These are phyloP conservation scores for Colletotrichum abscissum DNA, from an alignment of 2,329 filamentous ascomycete species.

Conservation along the genomic window DNA sequence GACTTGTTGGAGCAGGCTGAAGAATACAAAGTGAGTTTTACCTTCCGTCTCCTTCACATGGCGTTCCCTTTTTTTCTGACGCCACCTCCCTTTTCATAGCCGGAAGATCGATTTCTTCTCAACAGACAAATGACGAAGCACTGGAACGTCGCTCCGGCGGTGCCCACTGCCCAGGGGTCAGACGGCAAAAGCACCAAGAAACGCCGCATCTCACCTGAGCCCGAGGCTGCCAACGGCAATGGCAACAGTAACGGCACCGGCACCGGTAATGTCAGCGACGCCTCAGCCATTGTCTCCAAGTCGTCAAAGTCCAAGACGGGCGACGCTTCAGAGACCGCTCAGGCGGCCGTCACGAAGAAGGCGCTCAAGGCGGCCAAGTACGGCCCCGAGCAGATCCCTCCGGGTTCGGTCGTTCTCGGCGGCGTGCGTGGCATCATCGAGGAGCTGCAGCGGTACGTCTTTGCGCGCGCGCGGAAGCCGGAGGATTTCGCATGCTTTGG, in stretches of 20 bases:
- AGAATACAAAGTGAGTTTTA: slow-evolving; percentile 35
- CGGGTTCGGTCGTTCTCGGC: slow-evolving; percentile 30
- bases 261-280: slow-evolving; percentile 24
- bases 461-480: slow-evolving; percentile 17
- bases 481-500: slow-evolving; percentile 23
- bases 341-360: slow-evolving; percentile 13
- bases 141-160: slow-evolving; percentile 45
- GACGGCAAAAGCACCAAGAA: slow-evolving; percentile 41
- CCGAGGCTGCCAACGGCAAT: slow-evolving; percentile 24
- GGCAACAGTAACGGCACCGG: slow-evolving; percentile 11
- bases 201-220: slow-evolving; percentile 34
- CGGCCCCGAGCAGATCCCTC: slow-evolving; percentile 30
- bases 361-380: slow-evolving; percentile 33
- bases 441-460: slow-evolving; percentile 23
- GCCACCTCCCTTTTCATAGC: slow-evolving; percentile 20
- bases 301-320: slow-evolving; percentile 15
- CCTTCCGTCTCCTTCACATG: slow-evolving; percentile 33
- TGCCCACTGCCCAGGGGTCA: slow-evolving; percentile 24
- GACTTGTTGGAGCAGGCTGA: slow-evolving; percentile 55
- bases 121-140: slow-evolving; percentile 55
- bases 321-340: neutral
- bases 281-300: slow-evolving; percentile 17
- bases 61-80: neutral
- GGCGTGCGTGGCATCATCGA: slow-evolving; percentile 13
- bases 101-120: slow-evolving; percentile 52